A percentile compares a stretch with the other conserved stretches of the same genome.
Evolutionary conservation across 306 rosid species (phyloP).

Genomic region (Lathyrus tuberosus): DNA sequence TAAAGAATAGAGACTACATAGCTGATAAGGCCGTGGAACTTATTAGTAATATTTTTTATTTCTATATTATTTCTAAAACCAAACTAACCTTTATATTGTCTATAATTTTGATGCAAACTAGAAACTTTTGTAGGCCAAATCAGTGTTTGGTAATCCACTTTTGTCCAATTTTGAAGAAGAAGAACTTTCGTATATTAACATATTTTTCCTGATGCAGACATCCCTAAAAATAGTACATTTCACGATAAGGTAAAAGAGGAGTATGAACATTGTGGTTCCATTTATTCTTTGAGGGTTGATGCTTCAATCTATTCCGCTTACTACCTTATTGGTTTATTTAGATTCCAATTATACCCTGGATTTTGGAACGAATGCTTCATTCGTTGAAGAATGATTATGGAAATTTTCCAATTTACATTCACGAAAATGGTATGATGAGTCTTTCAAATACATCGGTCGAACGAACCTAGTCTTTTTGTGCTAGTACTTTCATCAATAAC

Average conservation of each 20-base stretch:
- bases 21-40: constrained; percentile 30
- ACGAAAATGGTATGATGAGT: constrained; percentile 46
- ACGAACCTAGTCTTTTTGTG: no score
- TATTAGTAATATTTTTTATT: constrained; percentile 18
- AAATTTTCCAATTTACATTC: constrained; percentile 53
- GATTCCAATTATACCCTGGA: constrained; percentile 47
- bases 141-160: no score
- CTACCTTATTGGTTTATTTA: constrained; percentile 14
- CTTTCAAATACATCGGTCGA: no score
- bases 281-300: no score
- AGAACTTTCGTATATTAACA: constrained; percentile 10
- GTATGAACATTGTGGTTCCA: background rate
- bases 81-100: no score
- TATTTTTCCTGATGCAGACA: background rate
- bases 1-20: constrained; percentile 12
- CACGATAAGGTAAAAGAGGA: constrained; percentile 39
- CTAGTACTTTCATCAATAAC: no score
- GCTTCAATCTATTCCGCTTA: no score
- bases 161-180: no score
- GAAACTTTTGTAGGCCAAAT: no score
- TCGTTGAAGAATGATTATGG: constrained; percentile 46
- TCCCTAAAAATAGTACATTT: background rate
- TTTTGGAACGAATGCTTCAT: constrained; percentile 39
- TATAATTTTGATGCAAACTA: no score
- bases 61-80: no score